phyloP scores from a whole-genome alignment of 768 basidiomycete genomes.

The Tricholoma furcatifolium region DNA sequence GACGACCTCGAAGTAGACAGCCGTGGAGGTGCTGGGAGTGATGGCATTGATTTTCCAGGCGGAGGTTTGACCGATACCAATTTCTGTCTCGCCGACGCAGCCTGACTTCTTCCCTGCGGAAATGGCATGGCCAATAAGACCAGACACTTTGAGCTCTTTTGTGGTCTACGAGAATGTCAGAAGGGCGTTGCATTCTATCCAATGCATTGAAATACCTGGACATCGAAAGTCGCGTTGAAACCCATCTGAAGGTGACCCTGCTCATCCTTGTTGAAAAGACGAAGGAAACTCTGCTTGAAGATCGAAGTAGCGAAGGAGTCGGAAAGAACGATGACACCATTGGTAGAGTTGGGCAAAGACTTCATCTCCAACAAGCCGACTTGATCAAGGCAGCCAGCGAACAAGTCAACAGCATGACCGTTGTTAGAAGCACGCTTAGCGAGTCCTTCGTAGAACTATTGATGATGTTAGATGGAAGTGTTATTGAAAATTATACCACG shows the following conservation, averaged over 20 bases:
- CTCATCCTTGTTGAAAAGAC: constrained; percentile 90
- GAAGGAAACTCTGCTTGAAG: constrained; percentile 97
- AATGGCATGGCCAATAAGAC: constrained; percentile 96
- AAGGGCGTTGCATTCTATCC: too few relatives aligned
- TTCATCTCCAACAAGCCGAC: constrained; percentile 99
- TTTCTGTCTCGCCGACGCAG: constrained; percentile 98
- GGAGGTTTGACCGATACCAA: constrained; percentile 97
- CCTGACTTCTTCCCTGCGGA: constrained; percentile 96
- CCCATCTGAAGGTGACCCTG: constrained; percentile 94
- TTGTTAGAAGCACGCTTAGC: constrained; percentile 92
- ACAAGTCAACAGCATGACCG: constrained; percentile 92
- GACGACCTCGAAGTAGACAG: constrained; percentile 98
- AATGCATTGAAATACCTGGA: constrained; percentile 57
- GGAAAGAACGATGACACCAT: constrained; percentile 93
- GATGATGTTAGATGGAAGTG: constrained; percentile 6
- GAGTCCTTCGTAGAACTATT: constrained; percentile 91
- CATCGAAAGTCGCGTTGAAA: constrained; percentile 98
- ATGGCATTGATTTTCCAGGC: constrained; percentile 97
- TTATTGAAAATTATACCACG: constrained; percentile 10
- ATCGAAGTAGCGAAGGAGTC: constrained; percentile 98
- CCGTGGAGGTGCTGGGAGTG: constrained; percentile 82
- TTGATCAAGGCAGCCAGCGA: constrained; percentile 97
- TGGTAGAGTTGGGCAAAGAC: constrained; percentile 90
- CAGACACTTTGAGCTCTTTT: constrained; percentile 97
- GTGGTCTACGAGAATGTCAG: constrained; percentile 64